Percentiles rank a stretch among this genome's conserved stretches.
These are phyloP conservation scores for Dactylellina leptospora DNA, from an alignment of 2,329 filamentous ascomycete species.

Conservation along the genomic window DNA sequence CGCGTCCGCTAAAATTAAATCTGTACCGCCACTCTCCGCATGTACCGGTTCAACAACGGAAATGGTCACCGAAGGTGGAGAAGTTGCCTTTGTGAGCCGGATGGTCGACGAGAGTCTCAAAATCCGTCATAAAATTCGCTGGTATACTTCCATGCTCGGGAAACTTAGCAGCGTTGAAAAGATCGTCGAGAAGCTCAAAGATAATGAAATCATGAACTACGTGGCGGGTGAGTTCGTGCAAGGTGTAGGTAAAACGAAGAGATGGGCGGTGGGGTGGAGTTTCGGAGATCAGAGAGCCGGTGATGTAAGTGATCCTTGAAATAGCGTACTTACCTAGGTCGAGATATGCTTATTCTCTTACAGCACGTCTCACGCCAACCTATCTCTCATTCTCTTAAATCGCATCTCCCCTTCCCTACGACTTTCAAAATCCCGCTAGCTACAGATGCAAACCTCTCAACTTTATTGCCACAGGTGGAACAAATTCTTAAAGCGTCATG, in stretches of 20 bases:
- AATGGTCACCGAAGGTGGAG: slow-evolving; percentile 84
- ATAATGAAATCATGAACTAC: slow-evolving; percentile 74
- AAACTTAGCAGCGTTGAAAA: slow-evolving; percentile 75
- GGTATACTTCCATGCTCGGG: slow-evolving; percentile 93
- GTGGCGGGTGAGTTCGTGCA: slow-evolving; percentile 83
- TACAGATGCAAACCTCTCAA: slow-evolving; percentile 16
- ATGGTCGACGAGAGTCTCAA: slow-evolving; percentile 75
- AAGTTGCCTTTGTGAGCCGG: slow-evolving; percentile 75
- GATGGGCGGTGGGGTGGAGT: slow-evolving; percentile 92
- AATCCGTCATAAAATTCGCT: slow-evolving; percentile 70
- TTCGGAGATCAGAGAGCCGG: slow-evolving; percentile 74
- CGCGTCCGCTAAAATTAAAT: slow-evolving; percentile 72
- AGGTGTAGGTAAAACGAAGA: slow-evolving; percentile 74
- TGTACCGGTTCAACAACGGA: slow-evolving; percentile 79
- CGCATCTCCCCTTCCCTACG: slow-evolving; percentile 43
- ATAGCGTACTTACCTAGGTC: neutral
- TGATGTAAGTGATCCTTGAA: slow-evolving; percentile 56
- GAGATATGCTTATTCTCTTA: neutral
- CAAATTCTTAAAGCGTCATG: slow-evolving; percentile 18
- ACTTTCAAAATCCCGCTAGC: slow-evolving; percentile 34
- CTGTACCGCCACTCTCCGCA: slow-evolving; percentile 69
- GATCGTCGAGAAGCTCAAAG: slow-evolving; percentile 69
- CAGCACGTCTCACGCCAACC: slow-evolving; percentile 47
- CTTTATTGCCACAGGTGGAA: slow-evolving; percentile 30
- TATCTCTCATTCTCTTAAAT: slow-evolving; percentile 16